Percentiles rank a stretch among this genome's conserved stretches.
These are phyloP conservation scores for Galium porrigens DNA, from an alignment of 305 asterid species.

Conservation along the genomic window DNA sequence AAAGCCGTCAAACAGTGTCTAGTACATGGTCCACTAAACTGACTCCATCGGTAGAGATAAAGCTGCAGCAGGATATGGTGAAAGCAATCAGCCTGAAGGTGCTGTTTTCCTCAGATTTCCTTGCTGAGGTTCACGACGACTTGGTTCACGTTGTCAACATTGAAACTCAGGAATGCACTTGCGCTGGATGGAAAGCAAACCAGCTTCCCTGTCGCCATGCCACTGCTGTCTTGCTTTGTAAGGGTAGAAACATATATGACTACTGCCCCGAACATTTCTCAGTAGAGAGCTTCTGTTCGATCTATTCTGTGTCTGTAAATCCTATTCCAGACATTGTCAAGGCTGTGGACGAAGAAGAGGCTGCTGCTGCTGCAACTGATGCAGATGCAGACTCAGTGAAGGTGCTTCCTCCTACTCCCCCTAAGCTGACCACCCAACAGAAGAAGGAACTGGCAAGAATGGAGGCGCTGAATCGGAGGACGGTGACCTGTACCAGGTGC, in stretches of 20 bases:
- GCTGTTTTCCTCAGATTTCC: constrained; percentile 56
- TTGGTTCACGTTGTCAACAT: constrained; percentile 63
- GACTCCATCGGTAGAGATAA: constrained; percentile 57
- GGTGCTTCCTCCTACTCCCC: constrained; percentile 55
- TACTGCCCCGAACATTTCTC: constrained; percentile 53
- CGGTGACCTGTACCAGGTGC: constrained; percentile 70
- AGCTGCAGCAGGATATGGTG: constrained; percentile 37
- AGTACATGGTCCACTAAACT: constrained; percentile 43
- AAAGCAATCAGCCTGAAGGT: constrained; percentile 54
- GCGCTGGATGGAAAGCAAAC: constrained; percentile 57
- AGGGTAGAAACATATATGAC: constrained; percentile 42
- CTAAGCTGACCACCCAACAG: constrained; percentile 23
- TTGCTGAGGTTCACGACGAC: constrained; percentile 78
- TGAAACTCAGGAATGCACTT: constrained; percentile 60
- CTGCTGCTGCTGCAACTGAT: neutral
- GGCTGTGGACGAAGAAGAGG: constrained; percentile 26
- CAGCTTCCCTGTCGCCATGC: constrained; percentile 78
- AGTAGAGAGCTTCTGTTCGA: constrained; percentile 36
- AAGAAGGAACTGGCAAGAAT: constrained; percentile 36
- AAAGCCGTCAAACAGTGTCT: constrained; percentile 32
- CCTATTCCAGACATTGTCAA: constrained; percentile 36
- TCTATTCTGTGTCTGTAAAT: constrained; percentile 40
- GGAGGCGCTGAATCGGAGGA: constrained; percentile 58
- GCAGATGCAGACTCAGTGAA: constrained; percentile 23
- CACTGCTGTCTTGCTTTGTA: constrained; percentile 44